Base-by-base conservation (phyloP, 1,139 yeast genomes). In the Meyerozyma elateridarum region DNA sequence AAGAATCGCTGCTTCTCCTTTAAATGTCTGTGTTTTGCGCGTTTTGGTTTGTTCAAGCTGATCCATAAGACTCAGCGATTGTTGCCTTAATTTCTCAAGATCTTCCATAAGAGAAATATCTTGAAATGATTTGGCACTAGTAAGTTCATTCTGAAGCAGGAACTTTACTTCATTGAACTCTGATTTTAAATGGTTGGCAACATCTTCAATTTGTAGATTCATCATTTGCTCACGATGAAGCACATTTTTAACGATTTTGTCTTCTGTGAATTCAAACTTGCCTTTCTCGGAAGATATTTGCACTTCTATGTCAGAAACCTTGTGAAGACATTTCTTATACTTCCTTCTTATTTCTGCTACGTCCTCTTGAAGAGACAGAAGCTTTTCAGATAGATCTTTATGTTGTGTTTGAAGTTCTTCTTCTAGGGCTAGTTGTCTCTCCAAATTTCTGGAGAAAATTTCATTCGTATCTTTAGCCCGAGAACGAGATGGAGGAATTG, bases 81-180 rank as follows among this genome's bases (percentile, higher is more conserved):
- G 36, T 2, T 22, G 20, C 16, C 45, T 38, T n/a, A 60, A 39
- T 4, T 27, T 28, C 5, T 39, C 35, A 12, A 61, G 48, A 11
- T 46, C 49, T 5, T 40, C 33, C 8, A 42, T 14, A 3, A 48
- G 33, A 17, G 48, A 52, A 12, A 49, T 48, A 33, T 61, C 64
- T 24, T 54, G 52, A 37, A 48, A 61, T 2, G 40, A 36, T 29
- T 42, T 40, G 2, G 63, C 65, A 1, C 41, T 38, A 16, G 50
- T 45, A 7, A 64, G 38, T 36, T 65, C 66, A 29, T 56, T 46
- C 21, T 51, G 45, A 34, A 66, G 43, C 32, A 61, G 58, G 37
- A 53, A 59, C 30, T 54, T 55, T 21, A 60, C 39, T 25, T 62
- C 64, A 17, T 57, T 56, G 37, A 47, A 56, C 30, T 62, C 58